phyloP scores from a whole-genome alignment of 805 yeast species.

The Candida pseudofarinosa region DNA sequence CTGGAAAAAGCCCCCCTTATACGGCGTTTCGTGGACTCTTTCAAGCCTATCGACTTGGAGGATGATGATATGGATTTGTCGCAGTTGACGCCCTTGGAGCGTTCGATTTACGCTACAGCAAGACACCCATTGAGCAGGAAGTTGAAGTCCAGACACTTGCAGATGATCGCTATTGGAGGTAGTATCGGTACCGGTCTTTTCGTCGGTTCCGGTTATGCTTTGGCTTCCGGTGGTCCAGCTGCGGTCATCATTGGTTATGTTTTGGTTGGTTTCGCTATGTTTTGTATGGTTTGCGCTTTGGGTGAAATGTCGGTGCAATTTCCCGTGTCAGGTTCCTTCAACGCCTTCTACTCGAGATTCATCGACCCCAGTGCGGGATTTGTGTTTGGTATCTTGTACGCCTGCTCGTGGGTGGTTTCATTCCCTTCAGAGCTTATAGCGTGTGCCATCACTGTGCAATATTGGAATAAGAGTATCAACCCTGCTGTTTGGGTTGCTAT shows the following conservation, averaged over 20 bases:
- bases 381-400: constrained; percentile 37
- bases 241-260: constrained; percentile 51
- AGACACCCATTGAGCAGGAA: constrained; percentile 43
- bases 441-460: constrained; percentile 32
- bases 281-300: constrained; percentile 56
- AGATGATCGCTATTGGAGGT: constrained; percentile 70
- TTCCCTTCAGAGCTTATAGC: constrained; percentile 36
- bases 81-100: constrained; percentile 35
- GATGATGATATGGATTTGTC: constrained; percentile 39
- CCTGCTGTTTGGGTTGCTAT: constrained; percentile 36
- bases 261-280: constrained; percentile 54
- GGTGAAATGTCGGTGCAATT: constrained; percentile 59
- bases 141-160: constrained; percentile 46
- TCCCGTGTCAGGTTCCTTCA: constrained; percentile 38
- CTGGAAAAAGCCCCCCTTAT: neutral
- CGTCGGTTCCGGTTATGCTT: constrained; percentile 34
- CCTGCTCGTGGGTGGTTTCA: constrained; percentile 36
- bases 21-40: constrained; percentile 26
- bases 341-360: constrained; percentile 33
- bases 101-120: constrained; percentile 35
- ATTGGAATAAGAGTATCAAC: constrained; percentile 31
- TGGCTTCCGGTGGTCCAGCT: constrained; percentile 41
- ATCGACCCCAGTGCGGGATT: constrained; percentile 38
- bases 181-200: constrained; percentile 44
- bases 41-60: constrained; percentile 35